phyloP scores from a whole-genome alignment of 768 basidiomycete species.

The Termitomyces eurrhizus region DNA sequence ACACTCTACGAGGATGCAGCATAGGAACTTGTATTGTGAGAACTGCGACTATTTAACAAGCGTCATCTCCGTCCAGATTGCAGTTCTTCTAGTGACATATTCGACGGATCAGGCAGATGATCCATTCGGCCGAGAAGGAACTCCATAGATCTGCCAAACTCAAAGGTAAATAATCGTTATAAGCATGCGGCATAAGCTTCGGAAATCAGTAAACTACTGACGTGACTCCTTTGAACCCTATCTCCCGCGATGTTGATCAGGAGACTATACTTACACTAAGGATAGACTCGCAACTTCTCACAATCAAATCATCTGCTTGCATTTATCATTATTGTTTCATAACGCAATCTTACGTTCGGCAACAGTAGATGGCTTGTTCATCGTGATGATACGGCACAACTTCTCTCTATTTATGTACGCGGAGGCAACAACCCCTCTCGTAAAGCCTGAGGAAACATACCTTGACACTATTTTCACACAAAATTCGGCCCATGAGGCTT shows the following conservation, averaged over 20 bases:
- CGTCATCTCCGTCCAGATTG: too few species aligned
- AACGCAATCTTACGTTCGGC: not conserved
- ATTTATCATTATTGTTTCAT: not conserved
- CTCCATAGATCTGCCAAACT: too few species aligned
- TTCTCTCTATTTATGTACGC: not conserved
- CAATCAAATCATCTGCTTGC: too few species aligned
- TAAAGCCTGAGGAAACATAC: too few species aligned
- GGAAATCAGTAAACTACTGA: too few species aligned
- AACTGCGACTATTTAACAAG: too few species aligned
- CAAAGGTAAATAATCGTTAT: not conserved
- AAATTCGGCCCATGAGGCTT: too few species aligned
- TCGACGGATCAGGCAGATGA: not conserved
- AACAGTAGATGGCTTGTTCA: not conserved
- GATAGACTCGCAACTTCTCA: too few species aligned
- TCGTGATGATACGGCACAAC: not conserved
- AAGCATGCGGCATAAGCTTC: not conserved
- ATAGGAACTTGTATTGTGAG: too few species aligned
- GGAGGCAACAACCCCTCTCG: not conserved
- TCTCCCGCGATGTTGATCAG: not conserved
- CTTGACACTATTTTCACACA: too few species aligned
- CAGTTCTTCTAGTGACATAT: too few species aligned
- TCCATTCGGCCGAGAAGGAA: not conserved
- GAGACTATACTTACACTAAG: not conserved
- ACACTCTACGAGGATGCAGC: too few species aligned
- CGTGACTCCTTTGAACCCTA: not conserved